Evolutionary conservation across 208 protist genomes (phyloP), one percentile per base, ranked within the genome.

Genomic region (Trypanosoma avium): DNA sequence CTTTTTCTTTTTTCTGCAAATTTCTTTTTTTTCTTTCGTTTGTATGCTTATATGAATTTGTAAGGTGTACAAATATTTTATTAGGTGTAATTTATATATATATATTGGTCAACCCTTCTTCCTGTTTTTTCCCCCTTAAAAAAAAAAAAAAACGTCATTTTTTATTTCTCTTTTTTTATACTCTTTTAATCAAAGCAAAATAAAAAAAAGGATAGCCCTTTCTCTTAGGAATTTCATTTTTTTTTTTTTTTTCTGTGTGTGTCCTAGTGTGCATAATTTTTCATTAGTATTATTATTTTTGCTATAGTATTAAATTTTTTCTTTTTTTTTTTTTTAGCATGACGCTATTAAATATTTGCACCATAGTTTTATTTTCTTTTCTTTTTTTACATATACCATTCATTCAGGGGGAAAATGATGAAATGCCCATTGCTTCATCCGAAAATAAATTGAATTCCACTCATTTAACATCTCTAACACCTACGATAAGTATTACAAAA

Each of bases 121-220:
- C n/a, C n/a, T n/a, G n/a, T n/a, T n/a, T n/a, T n/a, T n/a, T n/a
- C n/a, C n/a, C n/a, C n/a, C n/a, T n/a, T n/a, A n/a, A n/a, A n/a
- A n/a, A n/a, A n/a, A n/a, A n/a, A n/a, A n/a, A n/a, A n/a, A n/a
- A n/a, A n/a, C n/a, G n/a, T n/a, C n/a, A 6, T 49, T 61, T 38
- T 29, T 47, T 43, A 10, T 59, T 36, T 26, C 21, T 43, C 30
- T 57, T 70, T 45, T 46, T 24, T 59, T 21, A 56, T 30, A n/a
- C 63, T 54, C 52, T 40, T 38, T 32, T 32, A 1, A 57, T 29
- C 29, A n/a, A 9, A 33, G 21, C 29, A 64, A 61, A 12, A 29
- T 29, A 3, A 3, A 2, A 48, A 3, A 59, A 6, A 29, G 24
- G 22, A 19, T 42, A 2, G 5, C 3, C 9, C 17, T 15, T 70